phyloP scores from a whole-genome alignment of 1,139 yeast species.

The Yamadazyma aaseri region DNA sequence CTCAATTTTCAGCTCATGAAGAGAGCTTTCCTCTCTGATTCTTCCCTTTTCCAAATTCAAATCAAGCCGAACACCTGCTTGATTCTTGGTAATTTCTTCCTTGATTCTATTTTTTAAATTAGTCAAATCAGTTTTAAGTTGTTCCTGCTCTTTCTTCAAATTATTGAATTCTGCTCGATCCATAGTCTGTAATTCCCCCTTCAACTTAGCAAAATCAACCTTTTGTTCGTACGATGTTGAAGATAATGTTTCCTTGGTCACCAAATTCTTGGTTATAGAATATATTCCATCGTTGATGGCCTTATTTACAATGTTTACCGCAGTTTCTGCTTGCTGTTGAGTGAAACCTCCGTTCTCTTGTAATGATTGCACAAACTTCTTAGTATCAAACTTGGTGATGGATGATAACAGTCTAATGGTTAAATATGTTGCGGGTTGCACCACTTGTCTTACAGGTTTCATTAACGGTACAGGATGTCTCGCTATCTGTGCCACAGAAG shows the following conservation, averaged over 20 bases:
- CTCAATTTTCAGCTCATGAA: conserved; percentile 88
- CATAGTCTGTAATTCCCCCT: conserved; percentile 85
- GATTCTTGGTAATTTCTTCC: conserved; percentile 89
- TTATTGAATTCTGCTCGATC: conserved; percentile 84
- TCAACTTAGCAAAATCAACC: conserved; percentile 91
- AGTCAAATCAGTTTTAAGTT: conserved; percentile 80
- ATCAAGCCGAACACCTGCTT: conserved; percentile 88
- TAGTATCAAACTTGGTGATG: conserved; percentile 70
- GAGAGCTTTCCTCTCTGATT: conserved; percentile 88
- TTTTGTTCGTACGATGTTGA: conserved; percentile 92
- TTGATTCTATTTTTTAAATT: conserved; percentile 79
- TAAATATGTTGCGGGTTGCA: too few species aligned
- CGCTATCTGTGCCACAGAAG: too few species aligned
- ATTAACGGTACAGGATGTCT: too few species aligned
- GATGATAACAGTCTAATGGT: conserved; percentile 19
- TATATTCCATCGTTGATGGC: conserved; percentile 83
- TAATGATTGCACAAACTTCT: conserved; percentile 67
- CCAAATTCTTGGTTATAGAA: conserved; percentile 72
- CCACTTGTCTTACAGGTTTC: too few species aligned
- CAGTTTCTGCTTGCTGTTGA: conserved; percentile 75
- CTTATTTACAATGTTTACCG: conserved; percentile 69
- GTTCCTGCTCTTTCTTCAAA: conserved; percentile 84
- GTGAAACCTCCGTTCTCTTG: conserved; percentile 69
- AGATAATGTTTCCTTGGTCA: conserved; percentile 76
- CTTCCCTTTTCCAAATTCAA: conserved; percentile 92